phyloP scores from a whole-genome alignment of 768 basidiomycete species.

The Coprinellus micaceus region DNA sequence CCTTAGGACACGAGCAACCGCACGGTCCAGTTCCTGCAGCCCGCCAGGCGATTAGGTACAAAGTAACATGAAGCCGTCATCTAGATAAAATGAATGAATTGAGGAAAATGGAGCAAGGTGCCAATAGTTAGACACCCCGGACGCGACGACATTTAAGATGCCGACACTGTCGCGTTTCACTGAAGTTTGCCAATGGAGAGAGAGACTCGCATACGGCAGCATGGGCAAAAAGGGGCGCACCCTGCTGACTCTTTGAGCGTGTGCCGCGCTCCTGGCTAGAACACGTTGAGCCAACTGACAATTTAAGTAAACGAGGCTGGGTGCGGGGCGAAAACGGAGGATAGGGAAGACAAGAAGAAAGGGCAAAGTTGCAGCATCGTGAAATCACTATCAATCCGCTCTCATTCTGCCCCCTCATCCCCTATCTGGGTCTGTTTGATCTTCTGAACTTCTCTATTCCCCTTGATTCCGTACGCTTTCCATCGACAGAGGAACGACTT shows the following conservation, averaged over 20 bases:
- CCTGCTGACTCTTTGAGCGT: background rate
- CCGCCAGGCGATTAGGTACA: background rate
- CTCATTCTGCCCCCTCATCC: background rate
- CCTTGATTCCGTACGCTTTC: background rate
- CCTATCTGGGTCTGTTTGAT: background rate
- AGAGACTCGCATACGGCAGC: background rate
- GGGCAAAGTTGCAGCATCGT: background rate
- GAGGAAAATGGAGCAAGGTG: background rate
- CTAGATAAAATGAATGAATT: conserved; percentile 1
- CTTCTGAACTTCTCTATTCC: background rate
- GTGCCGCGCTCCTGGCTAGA: background rate
- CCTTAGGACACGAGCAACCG: background rate
- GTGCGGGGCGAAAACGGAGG: conserved; percentile 5
- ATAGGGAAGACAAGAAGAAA: background rate
- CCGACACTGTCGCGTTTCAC: background rate
- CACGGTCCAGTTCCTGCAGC: background rate
- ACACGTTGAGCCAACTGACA: background rate
- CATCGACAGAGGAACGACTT: background rate
- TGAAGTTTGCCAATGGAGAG: background rate
- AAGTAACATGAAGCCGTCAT: background rate
- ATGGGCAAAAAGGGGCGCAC: background rate
- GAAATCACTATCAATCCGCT: conserved; percentile 6
- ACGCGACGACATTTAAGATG: background rate
- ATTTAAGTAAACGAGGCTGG: background rate
- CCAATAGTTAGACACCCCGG: background rate